These are phyloP conservation scores for Aspergillus melleus DNA, from an alignment of 2,329 filamentous ascomycete species.

Conservation along the genomic window DNA sequence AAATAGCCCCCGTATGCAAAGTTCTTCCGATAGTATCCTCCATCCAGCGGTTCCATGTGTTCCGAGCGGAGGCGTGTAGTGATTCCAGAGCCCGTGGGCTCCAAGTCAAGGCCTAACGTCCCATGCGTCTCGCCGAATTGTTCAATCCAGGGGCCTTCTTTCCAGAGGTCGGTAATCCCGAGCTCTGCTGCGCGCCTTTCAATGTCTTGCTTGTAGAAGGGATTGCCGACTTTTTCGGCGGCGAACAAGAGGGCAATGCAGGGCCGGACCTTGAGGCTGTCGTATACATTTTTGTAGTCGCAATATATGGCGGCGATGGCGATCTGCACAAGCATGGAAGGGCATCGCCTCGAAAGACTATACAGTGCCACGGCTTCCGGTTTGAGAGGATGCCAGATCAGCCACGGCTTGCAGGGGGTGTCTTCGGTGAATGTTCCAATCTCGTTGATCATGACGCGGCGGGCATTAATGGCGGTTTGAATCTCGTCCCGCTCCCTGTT, in stretches of 20 bases:
- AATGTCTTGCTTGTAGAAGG: constrained; percentile 15
- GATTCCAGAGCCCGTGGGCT: not conserved
- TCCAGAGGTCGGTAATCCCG: not conserved
- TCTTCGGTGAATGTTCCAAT: constrained; percentile 14
- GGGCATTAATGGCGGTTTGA: constrained; percentile 14
- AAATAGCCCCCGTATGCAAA: not conserved
- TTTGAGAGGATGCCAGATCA: constrained; percentile 17
- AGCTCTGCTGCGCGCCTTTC: constrained; percentile 1
- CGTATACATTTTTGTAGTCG: constrained; percentile 10
- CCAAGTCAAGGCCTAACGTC: not conserved
- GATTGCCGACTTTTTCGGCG: constrained; percentile 13
- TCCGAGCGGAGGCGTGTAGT: not conserved
- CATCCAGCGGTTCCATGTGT: not conserved
- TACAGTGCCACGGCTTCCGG: constrained; percentile 3
- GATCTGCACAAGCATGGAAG: constrained; percentile 15
- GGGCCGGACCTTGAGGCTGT: not conserved
- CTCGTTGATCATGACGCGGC: constrained; percentile 21
- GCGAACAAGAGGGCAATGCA: constrained; percentile 7
- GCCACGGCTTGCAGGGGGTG: constrained; percentile 6
- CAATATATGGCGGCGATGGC: constrained; percentile 11
- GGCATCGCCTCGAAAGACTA: constrained; percentile 10
- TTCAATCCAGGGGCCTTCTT: not conserved
- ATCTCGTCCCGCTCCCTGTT: not conserved
- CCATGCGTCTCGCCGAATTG: not conserved
- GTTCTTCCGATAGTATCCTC: not conserved